These are phyloP conservation scores for Poterioochromonas sp. DNA, from an alignment of 352 stramenopile genomes.

Conservation along the genomic window DNA sequence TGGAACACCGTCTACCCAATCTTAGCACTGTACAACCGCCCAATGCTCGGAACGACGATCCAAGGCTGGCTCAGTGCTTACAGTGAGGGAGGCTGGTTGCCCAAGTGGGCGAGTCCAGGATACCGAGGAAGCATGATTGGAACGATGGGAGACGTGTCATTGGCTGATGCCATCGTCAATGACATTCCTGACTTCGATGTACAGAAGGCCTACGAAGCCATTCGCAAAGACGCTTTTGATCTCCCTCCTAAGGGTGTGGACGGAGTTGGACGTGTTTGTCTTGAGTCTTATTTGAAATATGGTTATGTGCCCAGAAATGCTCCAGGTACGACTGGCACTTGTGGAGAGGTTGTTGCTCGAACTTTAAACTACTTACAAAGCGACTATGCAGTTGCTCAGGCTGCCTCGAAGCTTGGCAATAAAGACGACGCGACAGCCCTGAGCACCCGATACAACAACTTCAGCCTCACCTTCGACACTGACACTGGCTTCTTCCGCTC, in stretches of 20 bases:
- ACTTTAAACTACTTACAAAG: constrained; percentile 40
- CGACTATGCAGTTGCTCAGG: constrained; percentile 34
- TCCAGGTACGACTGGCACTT: neutral
- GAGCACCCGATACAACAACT: constrained; percentile 22
- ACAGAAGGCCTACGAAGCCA: constrained; percentile 31
- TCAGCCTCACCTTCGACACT: constrained; percentile 34
- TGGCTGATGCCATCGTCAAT: constrained; percentile 44
- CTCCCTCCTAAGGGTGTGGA: constrained; percentile 15
- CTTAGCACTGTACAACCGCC: neutral
- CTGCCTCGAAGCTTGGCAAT: constrained; percentile 26
- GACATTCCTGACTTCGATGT: constrained; percentile 31
- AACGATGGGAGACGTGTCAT: constrained; percentile 43
- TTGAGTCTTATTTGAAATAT: constrained; percentile 36
- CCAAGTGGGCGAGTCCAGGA: constrained; percentile 43
- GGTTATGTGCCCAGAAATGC: constrained; percentile 34
- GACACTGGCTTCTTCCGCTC: constrained; percentile 36
- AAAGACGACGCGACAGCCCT: neutral
- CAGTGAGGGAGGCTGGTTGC: constrained; percentile 43
- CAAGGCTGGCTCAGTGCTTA: constrained; percentile 44
- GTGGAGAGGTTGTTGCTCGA: constrained; percentile 35
- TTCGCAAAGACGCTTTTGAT: constrained; percentile 40
- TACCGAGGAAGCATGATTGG: constrained; percentile 41
- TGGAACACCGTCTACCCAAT: constrained; percentile 41
- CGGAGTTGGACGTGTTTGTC: constrained; percentile 29
- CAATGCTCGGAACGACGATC: neutral